A percentile compares a stretch with the other conserved stretches of the same genome.
Conservation (phyloP, 192 early-diverging fungal species). For the Backusella psychrophila region DNA sequence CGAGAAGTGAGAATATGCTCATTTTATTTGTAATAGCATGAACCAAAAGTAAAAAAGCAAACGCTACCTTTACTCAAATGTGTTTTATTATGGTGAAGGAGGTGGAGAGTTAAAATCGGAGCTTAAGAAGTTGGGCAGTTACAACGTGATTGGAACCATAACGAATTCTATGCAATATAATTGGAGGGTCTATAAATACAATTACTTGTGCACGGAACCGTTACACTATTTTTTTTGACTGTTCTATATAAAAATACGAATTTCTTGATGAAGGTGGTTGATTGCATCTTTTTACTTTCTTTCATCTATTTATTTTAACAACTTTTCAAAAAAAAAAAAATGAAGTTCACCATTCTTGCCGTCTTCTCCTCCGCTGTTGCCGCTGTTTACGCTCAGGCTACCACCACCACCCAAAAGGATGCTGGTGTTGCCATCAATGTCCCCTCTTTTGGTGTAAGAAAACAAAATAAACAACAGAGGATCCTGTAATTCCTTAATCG, state of each 20-base stretch:
- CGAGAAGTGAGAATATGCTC: neutral
- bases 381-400: neutral
- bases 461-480: neutral
- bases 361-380: slow-evolving; percentile 2
- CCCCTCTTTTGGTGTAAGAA: slow-evolving; percentile 12
- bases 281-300: neutral
- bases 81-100: neutral
- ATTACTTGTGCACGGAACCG: neutral
- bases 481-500: neutral
- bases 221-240: slow-evolving; percentile 8
- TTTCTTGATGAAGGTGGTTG: neutral
- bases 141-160: slow-evolving; percentile 1
- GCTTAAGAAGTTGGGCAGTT: neutral
- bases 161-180: slow-evolving; percentile 1
- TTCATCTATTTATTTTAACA: neutral
- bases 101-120: neutral
- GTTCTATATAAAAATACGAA: neutral
- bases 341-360: slow-evolving; percentile 20
- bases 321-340: neutral
- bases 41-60: neutral
- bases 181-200: slow-evolving; percentile 14
- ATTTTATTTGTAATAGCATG: neutral
- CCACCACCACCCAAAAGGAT: neutral
- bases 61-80: neutral
- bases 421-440: slow-evolving; percentile 13